Percentiles rank a stretch among this genome's conserved stretches.
Evolutionary conservation across 75 land plant genomes (phyloP).

Genomic region (Adiantum capillusveneris): DNA sequence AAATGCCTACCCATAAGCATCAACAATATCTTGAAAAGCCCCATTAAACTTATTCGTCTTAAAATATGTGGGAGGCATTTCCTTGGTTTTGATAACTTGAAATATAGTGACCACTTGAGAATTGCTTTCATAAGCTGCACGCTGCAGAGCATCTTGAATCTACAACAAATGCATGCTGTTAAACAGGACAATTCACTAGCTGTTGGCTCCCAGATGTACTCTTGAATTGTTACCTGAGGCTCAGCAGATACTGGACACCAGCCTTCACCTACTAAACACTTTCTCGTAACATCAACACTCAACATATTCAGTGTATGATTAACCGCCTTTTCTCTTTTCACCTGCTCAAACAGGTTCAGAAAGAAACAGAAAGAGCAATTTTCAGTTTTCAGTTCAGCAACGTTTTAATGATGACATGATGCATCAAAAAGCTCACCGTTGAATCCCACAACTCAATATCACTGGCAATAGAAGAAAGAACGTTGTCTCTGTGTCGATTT

Average conservation of each 20-base stretch:
- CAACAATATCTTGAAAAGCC: conserved; percentile 91
- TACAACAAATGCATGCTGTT: conserved; percentile 16
- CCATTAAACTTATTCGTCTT: conserved; percentile 82
- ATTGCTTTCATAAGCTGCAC: conserved; percentile 74
- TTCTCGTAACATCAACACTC: conserved; percentile 91
- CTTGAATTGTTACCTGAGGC: conserved; percentile 39
- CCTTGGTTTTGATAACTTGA: conserved; percentile 70
- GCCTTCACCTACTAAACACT: conserved; percentile 91
- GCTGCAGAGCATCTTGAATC: conserved; percentile 82
- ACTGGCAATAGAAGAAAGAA: conserved; percentile 54
- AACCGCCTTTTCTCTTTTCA: conserved; percentile 72
- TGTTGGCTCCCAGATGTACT: not conserved
- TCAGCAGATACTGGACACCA: conserved; percentile 87
- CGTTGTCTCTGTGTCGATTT: conserved; percentile 48
- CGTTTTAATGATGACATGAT: no score
- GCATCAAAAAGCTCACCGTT: conserved; percentile 42
- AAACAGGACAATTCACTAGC: not conserved
- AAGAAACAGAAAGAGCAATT: not conserved
- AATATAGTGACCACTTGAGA: conserved; percentile 94
- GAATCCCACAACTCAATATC: conserved; percentile 77
- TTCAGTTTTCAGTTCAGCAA: no score
- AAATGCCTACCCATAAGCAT: conserved; percentile 78
- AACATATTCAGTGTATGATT: conserved; percentile 90
- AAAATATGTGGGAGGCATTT: conserved; percentile 79
- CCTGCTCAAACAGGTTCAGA: conserved; percentile 11